Base-by-base conservation (phyloP, 1,284 basidiomycete species). In the Chalciporus piperatoides region DNA sequence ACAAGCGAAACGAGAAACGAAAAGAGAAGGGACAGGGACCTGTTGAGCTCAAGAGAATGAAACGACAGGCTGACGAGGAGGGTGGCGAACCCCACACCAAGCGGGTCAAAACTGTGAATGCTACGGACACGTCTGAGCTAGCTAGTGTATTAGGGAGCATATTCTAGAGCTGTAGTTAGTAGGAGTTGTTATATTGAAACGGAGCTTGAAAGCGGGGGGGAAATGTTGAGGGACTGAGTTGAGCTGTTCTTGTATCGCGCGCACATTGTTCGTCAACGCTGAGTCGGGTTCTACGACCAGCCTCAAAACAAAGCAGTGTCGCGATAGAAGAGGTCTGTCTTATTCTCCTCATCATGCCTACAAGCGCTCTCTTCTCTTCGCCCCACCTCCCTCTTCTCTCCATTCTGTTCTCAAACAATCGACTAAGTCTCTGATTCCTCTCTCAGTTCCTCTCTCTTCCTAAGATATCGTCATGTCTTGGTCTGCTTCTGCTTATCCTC, bases 281-380 rank as follows among this genome's bases (percentile, higher is more conserved):
- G 74, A 71, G 72, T 77, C 72, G 73, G 75, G 73, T 75, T 69
- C 67, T 61, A 71, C 69, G 65, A 74, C 72, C 76, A 76, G 77
- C 77, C 73, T 77, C 72, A 75, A 76, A 74, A 72, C 53, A 74
- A 71, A 71, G 61, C 65, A 71, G 75, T 78, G 77, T 60, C 78
- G 80, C 77, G 78, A 80, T 78, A 74, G 73, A 79, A 79, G 85
- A 90, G 87, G 86, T 90, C 86, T 86, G 87, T 90, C 78, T 82
- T 84, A 63, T 64, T 68, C 64, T 83, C 79, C 70, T 63, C 67
- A 80, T 81, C 80, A 89, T 90, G 86, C 83, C 82, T 83, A 58
- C 60, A 48, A 60, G 59, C 81, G 78, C 83, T 80, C 77, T 72
- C 73, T 74, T 80, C 77, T 72, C 73, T 74, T 51, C 74, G 76